Conservation (phyloP, 176 grass and related monocot species). For the Carex pumila region DNA sequence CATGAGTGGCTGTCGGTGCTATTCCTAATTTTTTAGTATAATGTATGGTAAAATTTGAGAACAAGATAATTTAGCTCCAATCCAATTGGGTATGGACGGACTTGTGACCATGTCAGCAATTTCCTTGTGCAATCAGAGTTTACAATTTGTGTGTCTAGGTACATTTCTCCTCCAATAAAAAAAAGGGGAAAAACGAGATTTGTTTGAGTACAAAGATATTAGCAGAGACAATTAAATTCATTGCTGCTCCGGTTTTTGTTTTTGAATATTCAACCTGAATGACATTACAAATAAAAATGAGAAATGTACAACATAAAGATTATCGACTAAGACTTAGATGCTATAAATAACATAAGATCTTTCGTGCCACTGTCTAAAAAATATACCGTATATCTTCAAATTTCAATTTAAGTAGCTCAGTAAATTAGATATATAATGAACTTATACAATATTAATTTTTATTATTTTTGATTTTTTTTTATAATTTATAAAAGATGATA, state of each 20-base stretch:
- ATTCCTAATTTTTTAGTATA: not conserved
- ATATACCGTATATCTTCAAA: no score
- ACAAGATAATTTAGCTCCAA: not conserved
- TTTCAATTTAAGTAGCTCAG: no score
- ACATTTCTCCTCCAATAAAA: not conserved
- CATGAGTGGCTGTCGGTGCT: not conserved
- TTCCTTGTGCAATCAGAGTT: not conserved
- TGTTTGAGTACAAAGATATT: not conserved
- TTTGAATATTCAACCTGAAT: not conserved
- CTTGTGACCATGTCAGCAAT: not conserved
- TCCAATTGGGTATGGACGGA: not conserved
- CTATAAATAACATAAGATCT: no score
- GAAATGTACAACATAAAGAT: not conserved
- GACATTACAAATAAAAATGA: not conserved
- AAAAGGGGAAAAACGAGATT: not conserved
- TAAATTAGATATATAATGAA: no score
- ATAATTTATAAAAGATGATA: no score
- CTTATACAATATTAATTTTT: no score
- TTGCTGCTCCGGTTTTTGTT: not conserved
- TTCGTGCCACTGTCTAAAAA: no score
- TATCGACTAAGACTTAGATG: not conserved
- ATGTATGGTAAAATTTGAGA: not conserved
- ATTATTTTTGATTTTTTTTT: no score
- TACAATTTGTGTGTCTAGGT: conserved; percentile 1
- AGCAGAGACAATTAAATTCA: not conserved